phyloP scores from a whole-genome alignment of 345 rosid genomes.

The Geranium brycei region DNA sequence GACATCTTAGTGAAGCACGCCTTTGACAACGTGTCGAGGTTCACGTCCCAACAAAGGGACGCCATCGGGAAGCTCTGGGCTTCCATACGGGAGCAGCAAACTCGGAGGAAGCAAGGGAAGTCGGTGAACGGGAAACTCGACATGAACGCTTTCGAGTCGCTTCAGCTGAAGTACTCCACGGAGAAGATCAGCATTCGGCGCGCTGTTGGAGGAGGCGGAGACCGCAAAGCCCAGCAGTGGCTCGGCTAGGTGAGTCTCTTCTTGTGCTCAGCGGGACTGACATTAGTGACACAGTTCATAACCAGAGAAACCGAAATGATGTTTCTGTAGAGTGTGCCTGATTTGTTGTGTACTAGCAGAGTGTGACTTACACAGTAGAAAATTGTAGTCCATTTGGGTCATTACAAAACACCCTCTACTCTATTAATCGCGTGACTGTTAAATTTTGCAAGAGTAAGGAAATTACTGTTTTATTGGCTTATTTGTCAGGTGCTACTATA shows the following conservation, averaged over 20 bases:
- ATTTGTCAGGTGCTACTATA: too few relatives aligned
- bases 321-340: too few relatives aligned
- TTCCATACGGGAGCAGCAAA: slow-evolving; percentile 70
- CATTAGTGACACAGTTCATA: too few relatives aligned
- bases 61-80: slow-evolving; percentile 83
- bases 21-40: slow-evolving; percentile 57
- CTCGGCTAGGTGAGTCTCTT: slow-evolving; percentile 37
- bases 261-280: too few relatives aligned
- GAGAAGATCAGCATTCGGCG: slow-evolving; percentile 81
- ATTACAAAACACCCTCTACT: too few relatives aligned
- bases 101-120: slow-evolving; percentile 83
- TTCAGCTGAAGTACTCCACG: slow-evolving; percentile 71
- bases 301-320: too few relatives aligned
- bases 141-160: slow-evolving; percentile 74
- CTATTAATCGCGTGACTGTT: too few relatives aligned
- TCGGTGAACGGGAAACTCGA: slow-evolving; percentile 85
- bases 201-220: slow-evolving; percentile 80
- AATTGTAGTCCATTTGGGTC: too few relatives aligned
- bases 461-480: too few relatives aligned
- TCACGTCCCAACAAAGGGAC: slow-evolving; percentile 68
- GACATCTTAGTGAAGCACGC: slow-evolving; percentile 96
- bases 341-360: too few relatives aligned
- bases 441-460: too few relatives aligned
- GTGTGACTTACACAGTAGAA: too few relatives aligned
- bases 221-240: slow-evolving; percentile 86